Base-by-base conservation (phyloP, 164 flowering plant genomes). In the Akebia trifoliata region DNA sequence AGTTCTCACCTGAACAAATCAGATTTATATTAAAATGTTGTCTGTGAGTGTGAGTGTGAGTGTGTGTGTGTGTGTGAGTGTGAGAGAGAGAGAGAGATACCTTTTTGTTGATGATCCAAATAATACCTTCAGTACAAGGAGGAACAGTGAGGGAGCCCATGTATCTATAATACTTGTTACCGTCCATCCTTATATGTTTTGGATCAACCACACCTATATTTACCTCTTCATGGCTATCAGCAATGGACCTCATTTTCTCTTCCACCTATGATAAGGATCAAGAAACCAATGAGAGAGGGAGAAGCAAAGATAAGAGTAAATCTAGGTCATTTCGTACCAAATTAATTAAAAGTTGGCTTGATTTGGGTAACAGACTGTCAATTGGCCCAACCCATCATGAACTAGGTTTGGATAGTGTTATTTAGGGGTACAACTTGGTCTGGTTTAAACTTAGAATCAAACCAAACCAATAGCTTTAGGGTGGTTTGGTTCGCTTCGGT, bases 101-200 rank as follows among this genome's bases (percentile, higher is more conserved):
- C 50, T 56, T 59, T 32, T 46, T 60, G 22, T 63, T 49, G 18
- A 81, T 61, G 43, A 60, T 81, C 83, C 85, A 81, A 56, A 69
- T 51, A 22, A 81, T 81, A 22, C 57, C 45, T 38, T 54, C 57
- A 26, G 57, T 54, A 26, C 57, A 54, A 54, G 57, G 57, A 38
- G 57, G 57, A 54, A 54, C 57, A 37, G 57, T 54, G 18, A 54
- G 57, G 17, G 57, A 54, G 14, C 46, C 57, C n/a, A 54, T 38
- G 45, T 54, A 54, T 38, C 30, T 38, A 20, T 37, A 54, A 22
- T 54, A 38, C 32, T 58, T 61, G 36, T 34, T 58, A 40, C 74
- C 64, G 15, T 64, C 51, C 50, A 61, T 36, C 57, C 60, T 70
- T 9, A 76, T 70, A 6, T 70, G 70, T 18, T 43, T 39, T n/a